These are phyloP conservation scores for Aspergillus brasiliensis DNA, from an alignment of 2,329 filamentous ascomycete genomes.

Conservation along the genomic window DNA sequence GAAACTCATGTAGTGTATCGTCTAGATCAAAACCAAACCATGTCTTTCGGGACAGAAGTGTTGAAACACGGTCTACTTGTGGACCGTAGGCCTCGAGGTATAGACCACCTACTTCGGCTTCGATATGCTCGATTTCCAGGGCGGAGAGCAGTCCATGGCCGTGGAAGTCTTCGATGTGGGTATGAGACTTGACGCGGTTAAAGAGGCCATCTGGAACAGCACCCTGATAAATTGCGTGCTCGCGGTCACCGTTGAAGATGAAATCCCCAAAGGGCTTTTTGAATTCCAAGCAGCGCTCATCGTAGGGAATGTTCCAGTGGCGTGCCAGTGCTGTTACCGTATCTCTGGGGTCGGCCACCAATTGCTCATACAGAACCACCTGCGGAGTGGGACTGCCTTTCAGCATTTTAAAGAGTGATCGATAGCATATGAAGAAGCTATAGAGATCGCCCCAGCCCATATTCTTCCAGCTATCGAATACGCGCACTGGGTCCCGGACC, in stretches of 20 bases:
- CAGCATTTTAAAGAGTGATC: neutral
- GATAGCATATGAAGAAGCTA: neutral
- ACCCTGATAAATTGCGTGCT: neutral
- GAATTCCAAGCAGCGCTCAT: neutral
- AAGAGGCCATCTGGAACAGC: neutral
- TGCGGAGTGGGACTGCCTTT: neutral
- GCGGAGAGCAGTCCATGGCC: neutral
- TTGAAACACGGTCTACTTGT: neutral
- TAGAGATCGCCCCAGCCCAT: neutral
- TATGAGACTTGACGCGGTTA: neutral
- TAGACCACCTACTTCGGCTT: neutral
- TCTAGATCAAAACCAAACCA: constrained; percentile 55
- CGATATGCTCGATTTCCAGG: neutral
- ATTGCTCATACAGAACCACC: neutral
- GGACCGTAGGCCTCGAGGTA: neutral
- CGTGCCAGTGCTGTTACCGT: neutral
- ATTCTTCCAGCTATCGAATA: neutral
- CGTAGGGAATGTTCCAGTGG: neutral
- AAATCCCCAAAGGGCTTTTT: neutral
- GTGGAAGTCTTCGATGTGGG: neutral
- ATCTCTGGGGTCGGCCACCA: neutral
- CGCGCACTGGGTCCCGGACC: neutral
- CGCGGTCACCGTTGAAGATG: neutral
- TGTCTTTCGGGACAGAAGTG: constrained; percentile 6
- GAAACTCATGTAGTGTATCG: constrained; percentile 53